A percentile compares a stretch with the other conserved stretches of the same genome.
These are phyloP conservation scores for Emericellopsis terricola DNA, from an alignment of 495 filamentous ascomycete species.

Conservation along the genomic window DNA sequence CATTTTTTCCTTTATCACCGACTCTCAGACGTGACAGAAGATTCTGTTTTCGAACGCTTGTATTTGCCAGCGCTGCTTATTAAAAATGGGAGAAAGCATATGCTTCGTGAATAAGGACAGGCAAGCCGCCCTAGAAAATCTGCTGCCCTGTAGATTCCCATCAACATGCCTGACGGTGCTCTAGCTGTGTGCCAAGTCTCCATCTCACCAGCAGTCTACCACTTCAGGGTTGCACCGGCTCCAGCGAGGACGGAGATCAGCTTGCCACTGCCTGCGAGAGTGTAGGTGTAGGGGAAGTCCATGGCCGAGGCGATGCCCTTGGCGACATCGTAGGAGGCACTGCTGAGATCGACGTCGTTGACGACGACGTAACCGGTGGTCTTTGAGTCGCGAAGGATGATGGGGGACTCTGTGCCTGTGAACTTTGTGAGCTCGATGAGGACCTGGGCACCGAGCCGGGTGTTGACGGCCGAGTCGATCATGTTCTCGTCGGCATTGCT, in stretches of 20 bases:
- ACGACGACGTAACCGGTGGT: conserved; percentile 28
- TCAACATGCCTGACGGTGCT: too few species aligned
- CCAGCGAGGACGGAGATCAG: conserved; percentile 28
- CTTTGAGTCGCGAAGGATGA: conserved; percentile 38
- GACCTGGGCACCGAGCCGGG: conserved; percentile 44
- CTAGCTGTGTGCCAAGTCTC: too few species aligned
- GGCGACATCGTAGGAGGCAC: conserved; percentile 23
- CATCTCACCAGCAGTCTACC: background rate
- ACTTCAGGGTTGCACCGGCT: conserved; percentile 37
- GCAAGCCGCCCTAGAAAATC: too few species aligned
- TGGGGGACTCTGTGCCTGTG: conserved; percentile 19
- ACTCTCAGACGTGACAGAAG: too few species aligned
- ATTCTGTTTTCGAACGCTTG: background rate
- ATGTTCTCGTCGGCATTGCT: conserved; percentile 25
- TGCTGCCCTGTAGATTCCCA: too few species aligned
- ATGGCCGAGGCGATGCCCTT: conserved; percentile 23
- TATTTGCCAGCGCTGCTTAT: background rate
- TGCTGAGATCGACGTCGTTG: conserved; percentile 37
- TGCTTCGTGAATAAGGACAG: too few species aligned
- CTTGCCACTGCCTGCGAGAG: conserved; percentile 20
- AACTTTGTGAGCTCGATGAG: conserved; percentile 45
- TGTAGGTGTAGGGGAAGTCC: conserved; percentile 33
- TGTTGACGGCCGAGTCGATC: conserved; percentile 42
- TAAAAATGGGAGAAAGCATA: too few species aligned
- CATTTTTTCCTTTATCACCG: too few species aligned